Conservation (phyloP, 345 rosid species). For the Pugionium dolabratum region DNA sequence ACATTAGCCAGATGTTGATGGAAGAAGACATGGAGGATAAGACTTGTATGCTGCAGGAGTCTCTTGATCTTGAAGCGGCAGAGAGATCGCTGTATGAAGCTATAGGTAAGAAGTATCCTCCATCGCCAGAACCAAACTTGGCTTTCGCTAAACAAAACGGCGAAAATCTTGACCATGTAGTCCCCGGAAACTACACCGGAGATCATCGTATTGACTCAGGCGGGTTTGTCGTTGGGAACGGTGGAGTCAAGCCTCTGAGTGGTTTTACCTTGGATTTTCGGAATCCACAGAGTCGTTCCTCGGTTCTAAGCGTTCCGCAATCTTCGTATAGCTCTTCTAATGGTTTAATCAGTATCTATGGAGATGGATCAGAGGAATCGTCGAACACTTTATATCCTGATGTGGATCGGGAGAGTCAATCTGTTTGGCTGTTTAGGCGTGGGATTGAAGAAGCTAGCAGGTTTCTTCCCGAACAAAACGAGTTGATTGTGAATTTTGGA, state of each 20-base stretch:
- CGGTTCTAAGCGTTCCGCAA: constrained; percentile 43
- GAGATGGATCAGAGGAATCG: constrained; percentile 57
- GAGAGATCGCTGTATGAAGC: constrained; percentile 91
- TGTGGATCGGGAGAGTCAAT: constrained; percentile 52
- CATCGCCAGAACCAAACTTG: constrained; percentile 58
- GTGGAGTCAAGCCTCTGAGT: constrained; percentile 35
- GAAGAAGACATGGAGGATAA: constrained; percentile 87
- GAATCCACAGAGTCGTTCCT: constrained; percentile 35
- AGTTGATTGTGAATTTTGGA: constrained; percentile 46
- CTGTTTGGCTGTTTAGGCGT: constrained; percentile 67
- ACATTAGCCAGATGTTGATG: constrained; percentile 84
- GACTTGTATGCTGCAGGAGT: constrained; percentile 78
- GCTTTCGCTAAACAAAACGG: constrained; percentile 28
- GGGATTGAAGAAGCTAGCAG: constrained; percentile 80
- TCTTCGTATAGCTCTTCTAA: constrained; percentile 55
- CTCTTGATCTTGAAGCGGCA: constrained; percentile 81
- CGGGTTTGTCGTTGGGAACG: constrained; percentile 25
- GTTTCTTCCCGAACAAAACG: constrained; percentile 56
- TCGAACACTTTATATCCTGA: constrained; percentile 47
- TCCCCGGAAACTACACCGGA: constrained; percentile 36
- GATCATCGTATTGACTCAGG: constrained; percentile 22
- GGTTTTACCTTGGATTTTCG: constrained; percentile 40
- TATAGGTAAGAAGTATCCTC: constrained; percentile 87
- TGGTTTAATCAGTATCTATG: constrained; percentile 41
- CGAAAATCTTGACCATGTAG: constrained; percentile 41